These are phyloP conservation scores for Tylopilus balloui DNA, from an alignment of 768 basidiomycete genomes.

Conservation along the genomic window DNA sequence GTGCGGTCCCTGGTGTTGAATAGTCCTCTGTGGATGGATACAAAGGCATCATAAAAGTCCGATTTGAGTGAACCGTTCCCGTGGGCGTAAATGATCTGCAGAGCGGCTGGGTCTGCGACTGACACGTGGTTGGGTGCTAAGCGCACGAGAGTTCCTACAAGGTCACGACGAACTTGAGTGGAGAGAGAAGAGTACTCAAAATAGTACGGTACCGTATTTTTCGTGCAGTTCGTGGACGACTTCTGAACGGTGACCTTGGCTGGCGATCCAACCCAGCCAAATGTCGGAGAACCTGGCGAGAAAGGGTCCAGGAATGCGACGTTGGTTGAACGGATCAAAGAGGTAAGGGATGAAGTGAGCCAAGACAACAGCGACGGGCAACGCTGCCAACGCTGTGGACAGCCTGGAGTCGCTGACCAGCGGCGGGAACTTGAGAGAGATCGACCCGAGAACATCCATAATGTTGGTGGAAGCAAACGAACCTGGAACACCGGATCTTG, in stretches of 20 bases:
- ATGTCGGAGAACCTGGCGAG: conserved; percentile 66
- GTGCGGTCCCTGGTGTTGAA: conserved; percentile 75
- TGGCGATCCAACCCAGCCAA: conserved; percentile 66
- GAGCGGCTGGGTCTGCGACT: conserved; percentile 72
- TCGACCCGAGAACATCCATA: conserved; percentile 16
- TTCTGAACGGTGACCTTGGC: conserved; percentile 72
- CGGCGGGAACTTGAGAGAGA: conserved; percentile 2
- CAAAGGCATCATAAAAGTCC: conserved; percentile 76
- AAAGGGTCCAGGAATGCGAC: conserved; percentile 62
- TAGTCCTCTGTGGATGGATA: conserved; percentile 65
- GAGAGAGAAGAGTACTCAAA: neutral
- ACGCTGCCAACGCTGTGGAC: conserved; percentile 2
- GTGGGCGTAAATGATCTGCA: conserved; percentile 72
- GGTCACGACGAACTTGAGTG: neutral
- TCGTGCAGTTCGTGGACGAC: conserved; percentile 67
- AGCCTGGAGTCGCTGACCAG: conserved; percentile 1
- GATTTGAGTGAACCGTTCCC: conserved; percentile 82
- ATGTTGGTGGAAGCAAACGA: conserved; percentile 7
- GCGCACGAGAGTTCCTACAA: conserved; percentile 58
- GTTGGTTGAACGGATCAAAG: conserved; percentile 54
- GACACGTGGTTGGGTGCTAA: conserved; percentile 76
- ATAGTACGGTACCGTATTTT: conserved; percentile 55
- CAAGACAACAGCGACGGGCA: conserved; percentile 20
- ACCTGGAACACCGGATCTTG: conserved; percentile 1
- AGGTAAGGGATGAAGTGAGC: conserved; percentile 47